A percentile compares a stretch with the other conserved stretches of the same genome.
Conservation (phyloP, 2,329 filamentous ascomycete species). For the Monosporascus sp. region DNA sequence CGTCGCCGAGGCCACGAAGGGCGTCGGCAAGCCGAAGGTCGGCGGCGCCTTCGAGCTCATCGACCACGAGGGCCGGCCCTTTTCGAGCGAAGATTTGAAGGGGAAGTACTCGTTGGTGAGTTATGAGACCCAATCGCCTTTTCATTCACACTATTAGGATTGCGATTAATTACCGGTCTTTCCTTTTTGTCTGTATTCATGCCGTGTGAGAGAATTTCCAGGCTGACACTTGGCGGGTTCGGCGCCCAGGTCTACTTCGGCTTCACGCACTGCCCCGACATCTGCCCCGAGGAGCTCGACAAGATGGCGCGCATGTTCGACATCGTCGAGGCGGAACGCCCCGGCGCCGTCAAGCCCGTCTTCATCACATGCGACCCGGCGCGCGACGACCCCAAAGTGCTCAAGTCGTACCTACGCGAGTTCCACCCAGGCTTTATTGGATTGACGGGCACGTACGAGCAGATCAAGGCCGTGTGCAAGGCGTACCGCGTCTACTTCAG, state of each 20-base stretch:
- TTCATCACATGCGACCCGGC: conserved; percentile 96
- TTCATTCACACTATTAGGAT: not conserved
- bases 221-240: not conserved
- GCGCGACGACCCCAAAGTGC: conserved; percentile 77
- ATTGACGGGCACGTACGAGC: conserved; percentile 86
- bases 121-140: conserved; percentile 9
- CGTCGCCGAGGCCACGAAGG: conserved; percentile 87
- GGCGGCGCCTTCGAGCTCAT: conserved; percentile 79
- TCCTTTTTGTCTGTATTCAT: not conserved
- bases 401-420: conserved; percentile 82
- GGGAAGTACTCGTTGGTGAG: conserved; percentile 77
- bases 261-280: conserved; percentile 97
- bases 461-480: conserved; percentile 93
- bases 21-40: conserved; percentile 87
- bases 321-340: conserved; percentile 48
- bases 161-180: not conserved
- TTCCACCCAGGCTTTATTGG: conserved; percentile 86
- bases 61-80: conserved; percentile 74
- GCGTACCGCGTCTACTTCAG: conserved; percentile 96
- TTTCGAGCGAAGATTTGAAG: conserved; percentile 76
- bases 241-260: conserved; percentile 80
- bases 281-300: conserved; percentile 97
- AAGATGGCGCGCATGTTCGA: conserved; percentile 99
- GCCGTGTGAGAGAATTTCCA: not conserved
- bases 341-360: conserved; percentile 62